Conservation (phyloP, 2,329 filamentous ascomycete species). For the Microcyclospora pomicola region DNA sequence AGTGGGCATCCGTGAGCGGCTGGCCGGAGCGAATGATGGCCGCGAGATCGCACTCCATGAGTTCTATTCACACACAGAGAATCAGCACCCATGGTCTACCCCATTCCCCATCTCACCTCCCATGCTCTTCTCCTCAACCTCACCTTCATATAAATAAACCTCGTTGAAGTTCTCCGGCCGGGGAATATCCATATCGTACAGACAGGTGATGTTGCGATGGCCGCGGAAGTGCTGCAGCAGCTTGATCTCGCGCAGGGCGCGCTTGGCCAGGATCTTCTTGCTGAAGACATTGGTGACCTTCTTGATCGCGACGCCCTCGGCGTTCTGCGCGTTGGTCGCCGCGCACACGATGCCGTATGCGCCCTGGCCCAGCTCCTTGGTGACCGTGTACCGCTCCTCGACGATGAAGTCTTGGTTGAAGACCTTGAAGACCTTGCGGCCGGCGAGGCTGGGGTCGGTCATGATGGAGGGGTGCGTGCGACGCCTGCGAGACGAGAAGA, state of each 20-base stretch:
- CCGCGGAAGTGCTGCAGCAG: conserved; percentile 88
- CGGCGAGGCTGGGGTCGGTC: conserved; percentile 41
- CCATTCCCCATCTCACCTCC: neutral
- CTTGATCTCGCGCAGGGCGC: conserved; percentile 95
- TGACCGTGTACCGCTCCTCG: conserved; percentile 95
- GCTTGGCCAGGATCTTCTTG: conserved; percentile 99
- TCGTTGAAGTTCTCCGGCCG: conserved; percentile 97
- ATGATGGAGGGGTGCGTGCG: conserved; percentile 27
- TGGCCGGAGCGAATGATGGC: conserved; percentile 97
- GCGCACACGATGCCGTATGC: conserved; percentile 98
- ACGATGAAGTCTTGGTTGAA: conserved; percentile 99
- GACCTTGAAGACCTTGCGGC: conserved; percentile 94
- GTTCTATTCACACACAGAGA: conserved; percentile 42
- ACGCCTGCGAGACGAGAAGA: too few relatives aligned
- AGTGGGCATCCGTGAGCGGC: conserved; percentile 93
- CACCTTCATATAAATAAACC: conserved; percentile 96
- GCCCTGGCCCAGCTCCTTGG: conserved; percentile 95
- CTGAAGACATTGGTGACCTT: conserved; percentile 99
- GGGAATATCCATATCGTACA: conserved; percentile 99
- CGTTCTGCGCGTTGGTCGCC: conserved; percentile 78
- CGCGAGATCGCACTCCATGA: conserved; percentile 98
- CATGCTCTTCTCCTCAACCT: conserved; percentile 14
- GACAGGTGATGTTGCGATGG: conserved; percentile 66
- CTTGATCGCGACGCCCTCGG: conserved; percentile 94
- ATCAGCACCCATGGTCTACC: neutral